Conservation (phyloP, 306 rosid species). For the Quercus berberidifolia region DNA sequence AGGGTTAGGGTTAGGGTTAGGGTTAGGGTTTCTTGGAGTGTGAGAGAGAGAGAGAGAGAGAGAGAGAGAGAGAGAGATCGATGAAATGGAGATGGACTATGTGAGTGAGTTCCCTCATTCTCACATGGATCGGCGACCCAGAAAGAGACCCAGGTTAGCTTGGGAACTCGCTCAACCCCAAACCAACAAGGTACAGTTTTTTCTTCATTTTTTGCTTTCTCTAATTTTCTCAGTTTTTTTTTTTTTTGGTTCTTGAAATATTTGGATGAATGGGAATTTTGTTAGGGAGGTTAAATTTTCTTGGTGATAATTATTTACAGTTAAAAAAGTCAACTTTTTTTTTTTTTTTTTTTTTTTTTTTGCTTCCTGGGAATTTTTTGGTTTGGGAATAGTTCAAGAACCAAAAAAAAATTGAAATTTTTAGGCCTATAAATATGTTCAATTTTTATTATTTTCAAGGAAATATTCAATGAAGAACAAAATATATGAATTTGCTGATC, state of each 20-base stretch:
- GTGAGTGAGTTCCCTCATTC: slow-evolving; percentile 35
- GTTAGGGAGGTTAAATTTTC: neutral
- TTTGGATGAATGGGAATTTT: neutral
- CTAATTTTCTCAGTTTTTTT: neutral
- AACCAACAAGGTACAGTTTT: slow-evolving; percentile 31
- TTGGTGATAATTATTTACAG: neutral
- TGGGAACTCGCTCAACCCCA: slow-evolving; percentile 46
- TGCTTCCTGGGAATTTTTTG: neutral
- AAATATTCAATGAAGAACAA: neutral
- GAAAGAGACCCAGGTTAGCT: slow-evolving; percentile 47
- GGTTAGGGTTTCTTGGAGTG: slow-evolving; percentile 15
- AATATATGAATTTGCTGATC: neutral
- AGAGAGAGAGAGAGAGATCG: no score
- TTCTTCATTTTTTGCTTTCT: neutral
- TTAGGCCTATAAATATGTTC: neutral
- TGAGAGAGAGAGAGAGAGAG: no score
- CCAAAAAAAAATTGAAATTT: neutral
- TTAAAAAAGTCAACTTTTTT: neutral
- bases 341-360: no score
- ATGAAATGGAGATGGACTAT: slow-evolving; percentile 42
- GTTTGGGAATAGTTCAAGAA: neutral
- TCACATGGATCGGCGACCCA: slow-evolving; percentile 52
- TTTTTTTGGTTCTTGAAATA: neutral
- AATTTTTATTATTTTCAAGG: neutral
- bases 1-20: neutral